phyloP scores from a whole-genome alignment of 2,329 filamentous ascomycete species.

The Botrytis aclada region DNA sequence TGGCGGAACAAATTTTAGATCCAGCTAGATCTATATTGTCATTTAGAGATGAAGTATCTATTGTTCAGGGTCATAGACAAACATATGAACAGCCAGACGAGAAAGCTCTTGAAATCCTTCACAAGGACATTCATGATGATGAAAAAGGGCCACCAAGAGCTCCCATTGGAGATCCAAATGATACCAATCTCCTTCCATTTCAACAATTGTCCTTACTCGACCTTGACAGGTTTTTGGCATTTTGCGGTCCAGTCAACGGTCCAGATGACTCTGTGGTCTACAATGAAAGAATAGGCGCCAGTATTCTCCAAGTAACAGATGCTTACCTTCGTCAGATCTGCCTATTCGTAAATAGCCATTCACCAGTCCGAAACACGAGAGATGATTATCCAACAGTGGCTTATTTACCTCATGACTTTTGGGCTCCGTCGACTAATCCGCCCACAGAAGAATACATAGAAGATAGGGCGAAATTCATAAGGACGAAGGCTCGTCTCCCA shows the following conservation, averaged over 20 bases:
- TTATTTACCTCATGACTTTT: slow-evolving; percentile 5
- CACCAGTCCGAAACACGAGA: background rate
- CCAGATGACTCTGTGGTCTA: background rate
- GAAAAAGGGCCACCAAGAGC: background rate
- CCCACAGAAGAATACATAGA: slow-evolving; percentile 6
- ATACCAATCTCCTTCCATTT: slow-evolving; percentile 7
- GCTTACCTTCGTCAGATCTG: slow-evolving; percentile 6
- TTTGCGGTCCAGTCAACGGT: background rate
- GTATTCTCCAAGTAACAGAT: slow-evolving; percentile 1
- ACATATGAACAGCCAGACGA: background rate
- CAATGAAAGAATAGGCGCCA: background rate
- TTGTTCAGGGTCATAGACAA: background rate
- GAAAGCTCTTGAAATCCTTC: background rate
- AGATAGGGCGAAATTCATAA: slow-evolving; percentile 2
- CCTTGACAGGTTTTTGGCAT: background rate
- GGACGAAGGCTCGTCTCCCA: background rate
- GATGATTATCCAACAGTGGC: slow-evolving; percentile 6
- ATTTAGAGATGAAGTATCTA: background rate
- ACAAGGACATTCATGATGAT: background rate
- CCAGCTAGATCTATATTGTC: background rate
- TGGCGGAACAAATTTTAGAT: slow-evolving; percentile 4
- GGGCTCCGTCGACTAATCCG: background rate
- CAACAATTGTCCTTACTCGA: background rate
- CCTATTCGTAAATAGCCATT: slow-evolving; percentile 4
- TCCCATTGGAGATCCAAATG: background rate